Conservation (phyloP, 169 alveolate genomes). For the Cryptosporidium tyzzeri region DNA sequence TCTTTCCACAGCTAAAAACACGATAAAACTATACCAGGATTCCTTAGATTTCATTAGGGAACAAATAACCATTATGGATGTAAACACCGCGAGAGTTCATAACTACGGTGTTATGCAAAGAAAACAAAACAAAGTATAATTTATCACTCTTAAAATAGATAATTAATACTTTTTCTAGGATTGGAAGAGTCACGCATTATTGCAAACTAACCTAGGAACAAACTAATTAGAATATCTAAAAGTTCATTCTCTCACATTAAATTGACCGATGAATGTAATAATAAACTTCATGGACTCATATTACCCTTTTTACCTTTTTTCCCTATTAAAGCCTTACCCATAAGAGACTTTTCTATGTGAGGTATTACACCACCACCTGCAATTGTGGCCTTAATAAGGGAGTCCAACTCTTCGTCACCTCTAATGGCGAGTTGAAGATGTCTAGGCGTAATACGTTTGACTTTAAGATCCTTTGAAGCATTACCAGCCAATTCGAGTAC, state of each 20-base stretch:
- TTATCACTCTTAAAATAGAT: not conserved
- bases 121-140: conserved; percentile 16
- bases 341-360: conserved; percentile 95
- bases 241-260: not conserved
- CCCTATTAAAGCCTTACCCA: conserved; percentile 86
- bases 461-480: conserved; percentile 98
- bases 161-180: not conserved
- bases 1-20: conserved; percentile 79
- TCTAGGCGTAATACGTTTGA: conserved; percentile 96
- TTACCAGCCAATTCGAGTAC: conserved; percentile 99
- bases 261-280: conserved; percentile 7
- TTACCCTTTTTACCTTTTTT: conserved; percentile 80
- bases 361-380: conserved; percentile 99
- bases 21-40: conserved; percentile 78
- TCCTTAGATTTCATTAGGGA: conserved; percentile 87
- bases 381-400: conserved; percentile 97
- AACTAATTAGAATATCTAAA: conserved; percentile 16
- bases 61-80: conserved; percentile 89
- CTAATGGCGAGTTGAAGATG: conserved; percentile 96
- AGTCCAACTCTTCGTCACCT: conserved; percentile 98
- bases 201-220: conserved; percentile 49
- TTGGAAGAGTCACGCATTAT: not conserved
- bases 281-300: conserved; percentile 76
- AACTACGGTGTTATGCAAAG: conserved; percentile 85
- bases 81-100: conserved; percentile 91